Percentiles rank a stretch among this genome's conserved stretches.
Evolutionary conservation across 2,329 filamentous ascomycete species (phyloP).

Genomic region (Atkinsonella hypoxylon): DNA sequence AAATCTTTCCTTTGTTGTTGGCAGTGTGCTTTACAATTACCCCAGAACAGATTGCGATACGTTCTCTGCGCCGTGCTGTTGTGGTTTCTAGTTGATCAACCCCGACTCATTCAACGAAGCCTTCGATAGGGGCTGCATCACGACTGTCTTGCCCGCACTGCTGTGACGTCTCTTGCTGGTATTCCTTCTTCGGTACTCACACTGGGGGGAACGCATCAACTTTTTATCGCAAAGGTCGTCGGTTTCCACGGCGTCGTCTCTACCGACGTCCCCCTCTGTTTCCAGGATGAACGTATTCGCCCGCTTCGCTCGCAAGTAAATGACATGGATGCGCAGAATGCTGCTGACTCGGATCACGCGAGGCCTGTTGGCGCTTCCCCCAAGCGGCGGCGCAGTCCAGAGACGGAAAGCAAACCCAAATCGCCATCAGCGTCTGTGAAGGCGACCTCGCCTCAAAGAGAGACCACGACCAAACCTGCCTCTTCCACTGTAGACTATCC

Average conservation of each 20-base stretch:
- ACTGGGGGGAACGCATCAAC: neutral
- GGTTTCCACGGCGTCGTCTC: conserved; percentile 6
- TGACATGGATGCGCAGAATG: conserved; percentile 60
- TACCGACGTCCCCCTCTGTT: conserved; percentile 12
- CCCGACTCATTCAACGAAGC: conserved; percentile 1
- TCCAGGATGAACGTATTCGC: conserved; percentile 49
- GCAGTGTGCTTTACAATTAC: neutral
- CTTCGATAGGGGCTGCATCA: conserved; percentile 6
- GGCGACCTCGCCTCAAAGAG: conserved; percentile 8
- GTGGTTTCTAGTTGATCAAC: neutral
- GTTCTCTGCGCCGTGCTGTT: neutral
- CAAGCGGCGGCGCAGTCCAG: conserved; percentile 25
- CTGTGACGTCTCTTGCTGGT: neutral
- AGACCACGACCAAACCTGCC: conserved; percentile 5
- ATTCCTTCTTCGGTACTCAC: neutral
- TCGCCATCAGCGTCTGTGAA: conserved; percentile 6
- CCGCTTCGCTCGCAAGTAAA: conserved; percentile 40
- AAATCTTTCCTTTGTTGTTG: neutral
- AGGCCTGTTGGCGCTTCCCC: conserved; percentile 44
- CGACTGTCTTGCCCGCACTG: conserved; percentile 6
- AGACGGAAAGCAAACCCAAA: conserved; percentile 12
- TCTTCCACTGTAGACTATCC: neutral
- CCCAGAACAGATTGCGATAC: neutral
- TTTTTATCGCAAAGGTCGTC: neutral
- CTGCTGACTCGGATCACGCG: conserved; percentile 48